A percentile compares a stretch with the other conserved stretches of the same genome.
Conservation (phyloP, 495 filamentous ascomycete genomes). For the Pyrenula massariospora region DNA sequence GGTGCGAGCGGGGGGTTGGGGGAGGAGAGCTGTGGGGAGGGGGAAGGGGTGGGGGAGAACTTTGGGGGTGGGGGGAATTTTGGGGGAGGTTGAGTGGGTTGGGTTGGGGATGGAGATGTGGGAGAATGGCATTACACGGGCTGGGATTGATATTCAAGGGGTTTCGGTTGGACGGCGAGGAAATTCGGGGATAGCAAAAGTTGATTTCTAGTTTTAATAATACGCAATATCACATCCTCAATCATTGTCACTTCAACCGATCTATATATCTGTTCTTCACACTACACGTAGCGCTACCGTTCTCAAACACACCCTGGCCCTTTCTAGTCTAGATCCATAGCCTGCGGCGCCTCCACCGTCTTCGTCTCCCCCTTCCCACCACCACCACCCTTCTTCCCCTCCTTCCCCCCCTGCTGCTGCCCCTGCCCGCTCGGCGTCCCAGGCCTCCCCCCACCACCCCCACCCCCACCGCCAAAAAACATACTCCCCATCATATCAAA, state of each 20-base stretch:
- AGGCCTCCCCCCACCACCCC: conserved; percentile 26
- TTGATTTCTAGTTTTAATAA: too few relatives aligned
- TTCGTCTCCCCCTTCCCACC: background rate
- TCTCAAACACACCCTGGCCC: background rate
- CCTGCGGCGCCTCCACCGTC: background rate
- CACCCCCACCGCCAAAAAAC: conserved; percentile 68
- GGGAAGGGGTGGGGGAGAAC: background rate
- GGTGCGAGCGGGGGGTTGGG: too few relatives aligned
- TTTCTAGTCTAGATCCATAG: background rate
- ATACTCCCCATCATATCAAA: conserved; percentile 96
- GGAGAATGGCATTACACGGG: too few relatives aligned
- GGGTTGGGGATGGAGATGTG: background rate
- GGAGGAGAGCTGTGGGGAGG: background rate
- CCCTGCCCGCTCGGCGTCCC: conserved; percentile 19
- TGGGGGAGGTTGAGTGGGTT: background rate
- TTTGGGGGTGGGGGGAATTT: background rate
- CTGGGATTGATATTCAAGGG: too few relatives aligned
- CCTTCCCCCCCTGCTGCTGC: conserved; percentile 32
- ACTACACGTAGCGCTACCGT: too few relatives aligned
- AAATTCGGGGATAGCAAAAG: too few relatives aligned
- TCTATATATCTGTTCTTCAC: too few relatives aligned
- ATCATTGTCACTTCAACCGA: too few relatives aligned
- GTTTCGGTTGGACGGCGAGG: too few relatives aligned
- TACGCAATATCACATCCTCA: too few relatives aligned
- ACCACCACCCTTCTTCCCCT: conserved; percentile 19